Base-by-base conservation (phyloP, 2,329 filamentous ascomycete species). In the Monilinia fructicola region DNA sequence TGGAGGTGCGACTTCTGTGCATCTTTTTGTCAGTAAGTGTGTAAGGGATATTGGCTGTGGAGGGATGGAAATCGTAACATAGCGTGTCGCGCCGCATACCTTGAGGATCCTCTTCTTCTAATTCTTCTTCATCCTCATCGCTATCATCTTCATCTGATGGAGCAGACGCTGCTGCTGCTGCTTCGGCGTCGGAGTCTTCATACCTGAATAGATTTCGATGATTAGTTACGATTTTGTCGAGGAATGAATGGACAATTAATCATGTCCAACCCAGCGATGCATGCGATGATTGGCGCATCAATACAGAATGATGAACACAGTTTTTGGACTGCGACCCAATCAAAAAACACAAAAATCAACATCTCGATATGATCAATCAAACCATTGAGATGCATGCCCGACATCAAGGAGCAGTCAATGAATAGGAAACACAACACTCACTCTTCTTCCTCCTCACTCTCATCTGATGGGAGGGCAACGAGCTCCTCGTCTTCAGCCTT, bases 81-180 rank as follows among this genome's bases (percentile, higher is more conserved):
- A 16, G 52, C 10, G n/a, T 31, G n/a, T n/a, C 28, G 53, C 7
- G 12, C 31, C 60, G 60, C 60, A 54, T 63, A 63, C 60, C 60
- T 63, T 53, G 48, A 54, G 28, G 23, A 31, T 74, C 69, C 26
- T 69, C 67, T 38, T 69, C 67, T 66, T 71, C 68, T 42, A 69
- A 66, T 31, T 71, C 70, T 54, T 78, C 74, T 64, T 79, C 77
- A 35, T 78, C 74, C 66, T 76, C 74, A 44, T 73, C 76, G 70
- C 77, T 71, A 70, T 76, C 73, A 67, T 73, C 74, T 56, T 68
- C 72, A 62, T 72, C 71, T 66, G 70, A 68, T 68, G 74, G 26
- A 31, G 61, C 52, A 35, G 61, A 64, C 4, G 35, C 38, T 11
- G 35, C 50, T 35, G 42, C 53, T 65, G n/a, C 26, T 23, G 28